A percentile compares a stretch with the other conserved stretches of the same genome.
Conservation (phyloP, 1,139 yeast species). For the Debaryomyces nepalensis region DNA sequence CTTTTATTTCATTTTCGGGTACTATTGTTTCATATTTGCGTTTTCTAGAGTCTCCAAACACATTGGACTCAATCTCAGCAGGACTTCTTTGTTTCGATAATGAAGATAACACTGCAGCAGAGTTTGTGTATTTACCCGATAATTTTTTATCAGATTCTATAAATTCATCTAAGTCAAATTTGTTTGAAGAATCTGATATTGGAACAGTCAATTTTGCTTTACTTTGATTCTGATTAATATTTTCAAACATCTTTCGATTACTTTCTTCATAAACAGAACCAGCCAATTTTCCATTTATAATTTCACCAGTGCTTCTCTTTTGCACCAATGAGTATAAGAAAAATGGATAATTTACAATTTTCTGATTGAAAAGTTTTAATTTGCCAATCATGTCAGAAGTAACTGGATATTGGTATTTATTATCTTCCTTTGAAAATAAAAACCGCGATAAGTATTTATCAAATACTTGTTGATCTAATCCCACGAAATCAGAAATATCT, state of each 20-base stretch:
- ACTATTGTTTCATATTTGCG: slow-evolving; percentile 19
- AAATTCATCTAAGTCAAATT: slow-evolving; percentile 33
- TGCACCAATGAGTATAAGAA: slow-evolving; percentile 18
- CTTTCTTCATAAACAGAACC: background rate
- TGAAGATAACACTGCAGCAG: slow-evolving; percentile 26
- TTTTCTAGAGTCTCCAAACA: slow-evolving; percentile 13
- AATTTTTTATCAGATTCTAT: slow-evolving; percentile 13
- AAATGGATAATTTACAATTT: slow-evolving; percentile 29
- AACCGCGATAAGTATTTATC: slow-evolving; percentile 15
- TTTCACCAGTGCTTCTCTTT: slow-evolving; percentile 1
- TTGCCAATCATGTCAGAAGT: slow-evolving; percentile 19
- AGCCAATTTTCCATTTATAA: background rate
- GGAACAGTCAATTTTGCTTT: slow-evolving; percentile 9
- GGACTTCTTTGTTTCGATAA: slow-evolving; percentile 21
- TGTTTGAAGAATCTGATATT: slow-evolving; percentile 13
- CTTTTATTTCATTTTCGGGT: slow-evolving; percentile 23
- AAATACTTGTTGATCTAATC: slow-evolving; percentile 18
- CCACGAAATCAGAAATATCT: background rate
- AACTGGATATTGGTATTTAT: slow-evolving; percentile 18
- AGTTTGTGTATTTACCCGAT: slow-evolving; percentile 26
- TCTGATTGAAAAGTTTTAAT: slow-evolving; percentile 18
- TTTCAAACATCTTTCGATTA: background rate
- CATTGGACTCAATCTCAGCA: slow-evolving; percentile 22
- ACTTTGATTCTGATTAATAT: background rate
- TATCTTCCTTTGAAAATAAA: background rate